phyloP scores from a whole-genome alignment of 2,329 filamentous ascomycete species.

The Hirsutella minnesotensis region DNA sequence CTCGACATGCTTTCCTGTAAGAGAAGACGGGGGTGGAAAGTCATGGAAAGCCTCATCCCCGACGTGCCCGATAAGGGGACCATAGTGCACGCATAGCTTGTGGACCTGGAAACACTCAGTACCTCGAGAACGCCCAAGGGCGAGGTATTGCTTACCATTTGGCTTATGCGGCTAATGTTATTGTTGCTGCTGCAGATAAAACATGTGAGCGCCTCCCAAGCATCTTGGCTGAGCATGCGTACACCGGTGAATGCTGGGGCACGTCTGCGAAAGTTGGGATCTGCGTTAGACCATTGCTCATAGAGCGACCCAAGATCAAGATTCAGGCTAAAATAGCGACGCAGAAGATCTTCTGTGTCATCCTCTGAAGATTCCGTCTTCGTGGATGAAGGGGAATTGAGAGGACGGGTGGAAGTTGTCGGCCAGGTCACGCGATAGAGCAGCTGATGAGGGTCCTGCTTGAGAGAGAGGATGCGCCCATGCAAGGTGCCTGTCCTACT shows the following conservation, averaged over 20 bases:
- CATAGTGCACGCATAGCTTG: constrained; percentile 81
- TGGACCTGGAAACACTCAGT: constrained; percentile 43
- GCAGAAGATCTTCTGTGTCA: constrained; percentile 62
- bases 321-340: constrained; percentile 76
- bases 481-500: constrained; percentile 68
- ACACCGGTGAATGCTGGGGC: constrained; percentile 83
- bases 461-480: constrained; percentile 73
- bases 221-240: constrained; percentile 84
- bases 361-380: constrained; percentile 29
- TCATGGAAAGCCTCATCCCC: constrained; percentile 68
- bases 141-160: constrained; percentile 53
- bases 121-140: too few relatives aligned
- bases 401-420: constrained; percentile 7
- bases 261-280: constrained; percentile 79
- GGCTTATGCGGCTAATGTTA: constrained; percentile 87
- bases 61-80: constrained; percentile 59
- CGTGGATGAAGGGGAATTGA: constrained; percentile 4
- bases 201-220: constrained; percentile 85
- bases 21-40: constrained; percentile 65
- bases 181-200: constrained; percentile 99
- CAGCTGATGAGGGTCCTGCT: constrained; percentile 66
- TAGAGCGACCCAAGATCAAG: constrained; percentile 71
- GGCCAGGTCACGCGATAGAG: constrained; percentile 68
- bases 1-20: constrained; percentile 70
- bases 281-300: constrained; percentile 71